These are phyloP conservation scores for Aspergillus hancockii DNA, from an alignment of 495 filamentous ascomycete species.

Conservation along the genomic window DNA sequence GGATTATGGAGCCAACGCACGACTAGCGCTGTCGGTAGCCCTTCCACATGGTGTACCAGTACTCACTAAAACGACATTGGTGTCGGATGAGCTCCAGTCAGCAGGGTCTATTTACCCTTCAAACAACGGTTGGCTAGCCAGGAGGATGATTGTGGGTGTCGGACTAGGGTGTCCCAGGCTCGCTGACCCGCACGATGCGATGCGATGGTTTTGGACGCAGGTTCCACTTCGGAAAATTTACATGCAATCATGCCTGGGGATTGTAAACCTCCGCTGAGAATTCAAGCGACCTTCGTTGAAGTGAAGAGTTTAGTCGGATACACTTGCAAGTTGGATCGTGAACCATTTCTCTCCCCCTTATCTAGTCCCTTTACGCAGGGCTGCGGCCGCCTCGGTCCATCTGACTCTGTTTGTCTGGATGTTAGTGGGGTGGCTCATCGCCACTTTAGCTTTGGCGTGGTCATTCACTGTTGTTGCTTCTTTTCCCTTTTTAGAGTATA, in stretches of 20 bases:
- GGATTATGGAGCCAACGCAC: conserved; percentile 29
- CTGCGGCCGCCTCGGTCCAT: conserved; percentile 3
- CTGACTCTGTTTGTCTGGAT: conserved; percentile 5
- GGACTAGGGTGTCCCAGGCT: conserved; percentile 22
- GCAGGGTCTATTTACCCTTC: conserved; percentile 26
- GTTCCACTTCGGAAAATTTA: conserved; percentile 27
- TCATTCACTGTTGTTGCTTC: conserved; percentile 7
- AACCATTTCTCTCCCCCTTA: conserved; percentile 9
- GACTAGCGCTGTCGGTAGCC: conserved; percentile 24
- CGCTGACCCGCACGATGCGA: conserved; percentile 24
- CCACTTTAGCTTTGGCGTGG: conserved; percentile 19
- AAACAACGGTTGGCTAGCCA: conserved; percentile 23
- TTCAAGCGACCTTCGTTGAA: conserved; percentile 7
- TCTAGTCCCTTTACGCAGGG: conserved; percentile 13
- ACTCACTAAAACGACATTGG: conserved; percentile 10
- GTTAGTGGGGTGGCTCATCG: conserved; percentile 10
- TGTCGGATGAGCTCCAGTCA: conserved; percentile 19
- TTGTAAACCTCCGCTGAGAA: conserved; percentile 8
- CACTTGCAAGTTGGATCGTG: conserved; percentile 10
- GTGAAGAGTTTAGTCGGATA: conserved; percentile 7
- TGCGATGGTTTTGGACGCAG: conserved; percentile 18
- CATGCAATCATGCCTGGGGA: conserved; percentile 13
- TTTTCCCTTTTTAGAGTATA: conserved; percentile 6
- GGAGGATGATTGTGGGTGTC: conserved; percentile 20
- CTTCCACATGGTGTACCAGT: conserved; percentile 26